Evolutionary conservation across 352 stramenopile species (phyloP).

Genomic region (Aphanomyces euteiches): DNA sequence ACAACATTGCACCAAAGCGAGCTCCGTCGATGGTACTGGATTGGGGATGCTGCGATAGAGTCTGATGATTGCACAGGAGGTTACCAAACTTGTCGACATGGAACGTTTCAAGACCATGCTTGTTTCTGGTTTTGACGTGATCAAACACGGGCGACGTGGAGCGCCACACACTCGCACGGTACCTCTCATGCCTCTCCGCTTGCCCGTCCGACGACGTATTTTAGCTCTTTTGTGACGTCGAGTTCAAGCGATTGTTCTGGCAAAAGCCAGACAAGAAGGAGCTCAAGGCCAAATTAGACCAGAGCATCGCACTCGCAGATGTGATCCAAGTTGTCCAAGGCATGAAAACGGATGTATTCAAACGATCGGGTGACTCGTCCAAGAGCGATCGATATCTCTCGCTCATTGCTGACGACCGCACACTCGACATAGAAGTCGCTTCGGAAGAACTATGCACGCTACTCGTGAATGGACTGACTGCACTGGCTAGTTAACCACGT

Average conservation of each 20-base stretch:
- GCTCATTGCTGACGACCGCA: constrained; percentile 62
- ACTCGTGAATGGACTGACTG: constrained; percentile 46
- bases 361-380: constrained; percentile 58
- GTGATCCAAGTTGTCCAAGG: constrained; percentile 67
- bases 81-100: constrained; percentile 43
- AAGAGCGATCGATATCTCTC: constrained; percentile 74
- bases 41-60: neutral
- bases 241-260: constrained; percentile 78
- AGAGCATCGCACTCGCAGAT: constrained; percentile 60
- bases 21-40: neutral
- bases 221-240: constrained; percentile 60
- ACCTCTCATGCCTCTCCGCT: neutral
- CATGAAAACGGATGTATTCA: constrained; percentile 77
- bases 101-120: constrained; percentile 58
- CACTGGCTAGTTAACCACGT: neutral
- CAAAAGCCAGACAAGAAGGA: constrained; percentile 59
- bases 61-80: constrained; percentile 6
- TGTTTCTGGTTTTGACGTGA: constrained; percentile 64
- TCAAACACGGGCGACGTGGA: constrained; percentile 67
- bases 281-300: constrained; percentile 64
- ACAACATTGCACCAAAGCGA: constrained; percentile 5
- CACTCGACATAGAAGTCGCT: constrained; percentile 60
- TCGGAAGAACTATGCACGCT: constrained; percentile 56
- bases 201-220: too few species aligned
- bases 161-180: constrained; percentile 55